A percentile compares a stretch with the other conserved stretches of the same genome.
phyloP scores from a whole-genome alignment of 2,329 filamentous ascomycete genomes.

The Pseudocercospora cruenta region DNA sequence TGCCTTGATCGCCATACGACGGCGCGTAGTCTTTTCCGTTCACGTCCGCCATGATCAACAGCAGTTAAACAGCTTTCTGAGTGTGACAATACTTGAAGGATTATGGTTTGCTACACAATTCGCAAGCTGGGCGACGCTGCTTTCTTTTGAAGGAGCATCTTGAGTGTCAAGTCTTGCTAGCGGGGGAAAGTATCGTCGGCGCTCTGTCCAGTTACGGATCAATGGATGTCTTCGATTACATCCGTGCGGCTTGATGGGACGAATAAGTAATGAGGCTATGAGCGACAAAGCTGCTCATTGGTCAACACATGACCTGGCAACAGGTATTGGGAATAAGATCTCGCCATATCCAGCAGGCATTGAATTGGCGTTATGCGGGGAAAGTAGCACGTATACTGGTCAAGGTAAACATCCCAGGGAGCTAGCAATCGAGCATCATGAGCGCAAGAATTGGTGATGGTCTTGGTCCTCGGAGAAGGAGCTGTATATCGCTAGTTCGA shows the following conservation, averaged over 20 bases:
- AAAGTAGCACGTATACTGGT: neutral
- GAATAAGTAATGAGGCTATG: neutral
- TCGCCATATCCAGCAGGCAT: neutral
- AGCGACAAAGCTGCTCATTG: neutral
- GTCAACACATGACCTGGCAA: neutral
- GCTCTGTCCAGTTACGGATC: neutral
- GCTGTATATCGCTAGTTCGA: too few species aligned
- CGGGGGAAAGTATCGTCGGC: neutral
- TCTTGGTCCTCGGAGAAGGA: too few species aligned
- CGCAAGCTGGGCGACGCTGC: neutral
- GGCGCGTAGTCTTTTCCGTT: neutral
- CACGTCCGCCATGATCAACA: neutral
- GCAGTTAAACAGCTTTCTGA: neutral
- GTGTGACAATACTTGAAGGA: too few species aligned
- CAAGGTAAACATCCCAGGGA: neutral
- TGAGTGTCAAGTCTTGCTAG: neutral
- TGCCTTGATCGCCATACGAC: neutral
- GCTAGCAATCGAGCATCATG: neutral
- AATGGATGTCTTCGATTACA: neutral
- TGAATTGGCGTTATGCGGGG: neutral
- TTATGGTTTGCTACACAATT: neutral
- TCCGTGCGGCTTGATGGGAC: neutral
- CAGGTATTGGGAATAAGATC: neutral
- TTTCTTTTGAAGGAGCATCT: neutral
- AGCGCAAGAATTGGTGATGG: too few species aligned